phyloP scores from a whole-genome alignment of 192 early-diverging fungal genomes.

The Entophlyctis helioformis region DNA sequence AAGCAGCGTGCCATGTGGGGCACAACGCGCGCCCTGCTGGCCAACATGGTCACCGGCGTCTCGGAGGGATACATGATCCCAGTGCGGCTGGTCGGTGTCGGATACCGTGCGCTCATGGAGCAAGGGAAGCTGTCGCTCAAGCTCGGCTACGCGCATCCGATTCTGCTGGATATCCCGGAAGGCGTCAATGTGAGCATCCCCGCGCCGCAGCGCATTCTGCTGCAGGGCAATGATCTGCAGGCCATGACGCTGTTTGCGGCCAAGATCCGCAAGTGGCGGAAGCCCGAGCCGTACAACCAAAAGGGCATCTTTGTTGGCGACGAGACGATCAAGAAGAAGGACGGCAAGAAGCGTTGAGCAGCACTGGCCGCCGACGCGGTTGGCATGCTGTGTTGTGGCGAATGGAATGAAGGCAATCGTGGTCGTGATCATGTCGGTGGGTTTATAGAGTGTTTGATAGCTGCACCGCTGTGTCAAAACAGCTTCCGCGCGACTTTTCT shows the following conservation, averaged over 20 bases:
- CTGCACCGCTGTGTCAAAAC: no score
- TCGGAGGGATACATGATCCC: constrained; percentile 77
- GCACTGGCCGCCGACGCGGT: no score
- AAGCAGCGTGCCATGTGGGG: constrained; percentile 93
- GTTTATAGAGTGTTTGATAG: no score
- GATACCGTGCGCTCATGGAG: constrained; percentile 83
- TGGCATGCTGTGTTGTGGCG: no score
- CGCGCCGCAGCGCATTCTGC: constrained; percentile 69
- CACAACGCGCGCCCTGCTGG: constrained; percentile 79
- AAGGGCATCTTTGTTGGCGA: constrained; percentile 98
- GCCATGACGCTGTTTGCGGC: constrained; percentile 85
- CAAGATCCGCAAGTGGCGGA: constrained; percentile 76
- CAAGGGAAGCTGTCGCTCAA: constrained; percentile 56
- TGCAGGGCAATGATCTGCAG: constrained; percentile 68
- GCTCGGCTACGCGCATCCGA: constrained; percentile 79
- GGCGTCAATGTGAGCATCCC: constrained; percentile 65
- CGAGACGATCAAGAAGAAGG: constrained; percentile 98
- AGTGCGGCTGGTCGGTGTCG: constrained; percentile 82
- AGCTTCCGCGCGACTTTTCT: no score
- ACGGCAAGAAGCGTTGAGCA: constrained; percentile 70
- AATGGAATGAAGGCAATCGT: no score
- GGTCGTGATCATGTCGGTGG: no score
- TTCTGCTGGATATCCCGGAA: constrained; percentile 66
- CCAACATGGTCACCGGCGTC: constrained; percentile 80
- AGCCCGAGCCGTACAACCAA: constrained; percentile 98